phyloP scores from a whole-genome alignment of 148 eudicot species.

The Cornus florida region DNA sequence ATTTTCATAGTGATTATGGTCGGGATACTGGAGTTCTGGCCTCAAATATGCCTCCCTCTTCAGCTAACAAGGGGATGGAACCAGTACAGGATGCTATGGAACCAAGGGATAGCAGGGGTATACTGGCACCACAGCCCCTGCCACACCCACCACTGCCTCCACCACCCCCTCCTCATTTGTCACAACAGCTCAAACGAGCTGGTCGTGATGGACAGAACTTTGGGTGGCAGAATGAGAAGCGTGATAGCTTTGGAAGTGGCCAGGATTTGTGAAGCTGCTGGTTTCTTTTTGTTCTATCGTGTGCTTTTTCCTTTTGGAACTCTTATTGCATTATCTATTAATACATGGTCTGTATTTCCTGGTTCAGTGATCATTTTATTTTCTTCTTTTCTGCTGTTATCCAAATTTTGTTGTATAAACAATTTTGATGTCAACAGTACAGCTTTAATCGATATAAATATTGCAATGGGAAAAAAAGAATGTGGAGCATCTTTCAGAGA shows the following conservation, averaged over 20 bases:
- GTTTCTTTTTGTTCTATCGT: not conserved
- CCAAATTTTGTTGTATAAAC: too few species aligned
- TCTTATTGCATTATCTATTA: not conserved
- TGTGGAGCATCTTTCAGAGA: too few species aligned
- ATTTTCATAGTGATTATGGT: conserved; percentile 37
- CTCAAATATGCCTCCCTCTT: conserved; percentile 19
- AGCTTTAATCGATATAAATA: too few species aligned
- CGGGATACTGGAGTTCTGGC: conserved; percentile 26
- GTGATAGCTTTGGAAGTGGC: conserved; percentile 47
- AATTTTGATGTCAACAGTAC: too few species aligned
- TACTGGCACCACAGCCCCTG: conserved; percentile 43
- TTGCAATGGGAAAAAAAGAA: too few species aligned
- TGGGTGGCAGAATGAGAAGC: conserved; percentile 58
- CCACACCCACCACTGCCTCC: conserved; percentile 66
- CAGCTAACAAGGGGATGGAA: conserved; percentile 28
- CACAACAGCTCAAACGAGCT: conserved; percentile 58
- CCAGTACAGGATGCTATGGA: conserved; percentile 17
- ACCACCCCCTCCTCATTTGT: conserved; percentile 52
- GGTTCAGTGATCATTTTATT: too few species aligned
- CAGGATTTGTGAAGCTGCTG: conserved; percentile 30
- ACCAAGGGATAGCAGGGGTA: conserved; percentile 33
- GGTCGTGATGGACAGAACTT: conserved; percentile 50
- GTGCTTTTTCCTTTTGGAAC: conserved; percentile 1
- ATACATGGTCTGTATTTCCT: not conserved
- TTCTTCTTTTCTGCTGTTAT: too few species aligned